phyloP scores from a whole-genome alignment of 805 yeast species.

The Candida namnaoensis region DNA sequence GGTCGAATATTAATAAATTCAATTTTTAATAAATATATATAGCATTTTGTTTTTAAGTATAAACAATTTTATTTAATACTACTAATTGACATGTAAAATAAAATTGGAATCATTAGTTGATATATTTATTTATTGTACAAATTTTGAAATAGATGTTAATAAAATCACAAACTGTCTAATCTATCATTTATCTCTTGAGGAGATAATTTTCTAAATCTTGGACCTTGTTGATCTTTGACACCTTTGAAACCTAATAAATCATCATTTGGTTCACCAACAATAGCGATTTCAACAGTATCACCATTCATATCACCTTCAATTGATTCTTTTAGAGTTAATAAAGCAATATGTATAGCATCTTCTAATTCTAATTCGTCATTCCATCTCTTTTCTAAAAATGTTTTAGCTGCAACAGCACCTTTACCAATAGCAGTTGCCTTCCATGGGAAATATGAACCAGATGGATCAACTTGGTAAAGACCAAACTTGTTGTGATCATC shows the following conservation, averaged over 20 bases:
- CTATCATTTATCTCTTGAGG: slow-evolving; percentile 95
- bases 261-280: slow-evolving; percentile 78
- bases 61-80: no score
- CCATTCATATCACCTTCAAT: slow-evolving; percentile 98
- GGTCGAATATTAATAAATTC: no score
- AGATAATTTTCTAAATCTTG: slow-evolving; percentile 77
- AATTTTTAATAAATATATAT: no score
- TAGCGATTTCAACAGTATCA: slow-evolving; percentile 86
- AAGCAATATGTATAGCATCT: slow-evolving; percentile 95
- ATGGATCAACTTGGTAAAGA: slow-evolving; percentile 95
- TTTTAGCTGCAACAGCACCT: slow-evolving; percentile 93
- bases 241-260: slow-evolving; percentile 82
- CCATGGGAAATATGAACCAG: slow-evolving; percentile 98
- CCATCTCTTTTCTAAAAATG: slow-evolving; percentile 97
- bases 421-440: slow-evolving; percentile 99
- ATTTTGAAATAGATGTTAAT: no score
- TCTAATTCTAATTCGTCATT: slow-evolving; percentile 94
- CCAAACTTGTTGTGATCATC: slow-evolving; percentile 71
- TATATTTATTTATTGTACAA: no score
- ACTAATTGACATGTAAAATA: no score
- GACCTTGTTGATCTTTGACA: slow-evolving; percentile 69
- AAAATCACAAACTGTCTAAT: slow-evolving; percentile 71
- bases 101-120: no score
- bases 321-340: slow-evolving; percentile 88
- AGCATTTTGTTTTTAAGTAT: no score